Evolutionary conservation across 768 basidiomycete genomes (phyloP), one percentile per base, ranked within the genome.

Genomic region (Rhodosporidiobolus odoratus): DNA sequence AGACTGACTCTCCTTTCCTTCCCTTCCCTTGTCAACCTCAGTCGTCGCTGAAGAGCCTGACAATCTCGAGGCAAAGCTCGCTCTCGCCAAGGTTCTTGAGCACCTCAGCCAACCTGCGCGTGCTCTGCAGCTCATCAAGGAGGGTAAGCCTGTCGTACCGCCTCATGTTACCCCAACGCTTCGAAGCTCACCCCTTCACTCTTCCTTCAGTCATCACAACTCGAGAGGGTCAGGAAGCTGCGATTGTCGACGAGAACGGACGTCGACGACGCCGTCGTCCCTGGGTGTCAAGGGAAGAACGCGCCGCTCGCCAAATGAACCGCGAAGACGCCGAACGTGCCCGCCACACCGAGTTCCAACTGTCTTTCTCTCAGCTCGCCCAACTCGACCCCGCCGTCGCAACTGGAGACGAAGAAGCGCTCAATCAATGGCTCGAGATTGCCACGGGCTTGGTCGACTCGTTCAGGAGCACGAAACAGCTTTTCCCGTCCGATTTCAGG

Each of bases 51-150:
- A 85, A 1, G 89, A 93, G 77, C 88, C 91, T 0, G 83, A 84
- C 0, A 85, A 91, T 74, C 86, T 87, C 75, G 90, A 93, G 37
- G 88, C 88, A 35, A 92, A 92, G 79, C 87, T 94, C 85, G 89
- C 90, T 71, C 84, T 97, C 0, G 95, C 94, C 0, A 90, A 90
- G 72, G 86, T 93, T 21, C 91, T 92, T 73, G 95, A 99, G 79
- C 86, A 90, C 17, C 80, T 88, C 73, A 87, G 89, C 53, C 86
- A 92, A 72, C 87, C 89, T 2, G 82, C 86, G 23, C 88, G 88
- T 76, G 95, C 95, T 0, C 83, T 96, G 0, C 87, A 89, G 12
- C 80, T 96, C 0, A 89, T 94, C 21, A 88, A 88, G 61, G 85
- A 92, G 85, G 91, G 93, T 91, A 71, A 8, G 80, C 27, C 27